These are phyloP conservation scores for Scutellaria minor DNA, from an alignment of 257 asterid species.

Conservation along the genomic window DNA sequence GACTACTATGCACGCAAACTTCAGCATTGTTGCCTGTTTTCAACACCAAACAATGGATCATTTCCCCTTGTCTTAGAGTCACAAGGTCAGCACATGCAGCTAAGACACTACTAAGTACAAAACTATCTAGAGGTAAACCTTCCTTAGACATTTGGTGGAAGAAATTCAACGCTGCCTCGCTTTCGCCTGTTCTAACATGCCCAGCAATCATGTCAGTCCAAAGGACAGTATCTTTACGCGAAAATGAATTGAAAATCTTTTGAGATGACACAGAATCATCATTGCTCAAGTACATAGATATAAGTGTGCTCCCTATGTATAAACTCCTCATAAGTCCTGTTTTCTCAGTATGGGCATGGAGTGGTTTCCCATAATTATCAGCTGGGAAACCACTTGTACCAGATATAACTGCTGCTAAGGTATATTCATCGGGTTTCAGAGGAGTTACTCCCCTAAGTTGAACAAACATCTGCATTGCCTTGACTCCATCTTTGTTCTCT, in stretches of 20 bases:
- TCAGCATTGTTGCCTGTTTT: constrained; percentile 68
- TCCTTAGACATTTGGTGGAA: constrained; percentile 55
- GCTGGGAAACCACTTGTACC: constrained; percentile 54
- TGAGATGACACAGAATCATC: constrained; percentile 52
- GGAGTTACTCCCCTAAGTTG: constrained; percentile 38
- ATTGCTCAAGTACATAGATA: constrained; percentile 71
- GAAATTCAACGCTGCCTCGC: constrained; percentile 59
- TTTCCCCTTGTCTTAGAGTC: constrained; percentile 70
- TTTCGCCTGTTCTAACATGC: constrained; percentile 64
- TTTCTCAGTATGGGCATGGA: constrained; percentile 75
- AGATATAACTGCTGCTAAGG: constrained; percentile 67
- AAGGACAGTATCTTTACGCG: constrained; percentile 68
- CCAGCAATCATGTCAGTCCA: constrained; percentile 96
- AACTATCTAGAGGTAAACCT: constrained; percentile 54
- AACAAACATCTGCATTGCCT: constrained; percentile 61
- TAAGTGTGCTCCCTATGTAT: constrained; percentile 61
- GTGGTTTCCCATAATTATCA: constrained; percentile 63
- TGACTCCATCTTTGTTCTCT: constrained; percentile 62
- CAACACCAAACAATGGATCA: constrained; percentile 65
- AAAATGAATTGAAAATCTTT: constrained; percentile 54
- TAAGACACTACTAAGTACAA: constrained; percentile 62
- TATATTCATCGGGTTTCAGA: constrained; percentile 69
- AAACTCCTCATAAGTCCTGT: constrained; percentile 52
- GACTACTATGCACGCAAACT: constrained; percentile 60
- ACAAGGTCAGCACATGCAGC: constrained; percentile 87